Percentiles rank a stretch among this genome's conserved stretches.
phyloP scores from a whole-genome alignment of 1,284 basidiomycete species.

The Tylopilus sp. region DNA sequence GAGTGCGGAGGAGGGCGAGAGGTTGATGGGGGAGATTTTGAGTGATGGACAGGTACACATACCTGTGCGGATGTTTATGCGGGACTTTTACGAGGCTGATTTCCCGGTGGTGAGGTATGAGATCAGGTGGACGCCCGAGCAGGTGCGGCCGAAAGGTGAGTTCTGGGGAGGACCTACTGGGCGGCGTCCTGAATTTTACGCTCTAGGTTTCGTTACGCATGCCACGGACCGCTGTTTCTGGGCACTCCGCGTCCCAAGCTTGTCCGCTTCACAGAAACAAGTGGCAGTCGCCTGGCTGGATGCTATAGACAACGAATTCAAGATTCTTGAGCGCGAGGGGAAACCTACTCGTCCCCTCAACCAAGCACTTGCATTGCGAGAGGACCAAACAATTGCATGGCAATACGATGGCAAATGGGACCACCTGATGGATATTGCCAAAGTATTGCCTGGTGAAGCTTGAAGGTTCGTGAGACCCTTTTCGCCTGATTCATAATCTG shows the following conservation, averaged over 20 bases:
- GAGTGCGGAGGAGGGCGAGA: slow-evolving; percentile 53
- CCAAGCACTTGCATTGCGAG: slow-evolving; percentile 60
- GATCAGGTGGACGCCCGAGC: slow-evolving; percentile 76
- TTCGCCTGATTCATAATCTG: background rate
- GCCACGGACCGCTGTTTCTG: slow-evolving; percentile 68
- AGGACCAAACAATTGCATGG: slow-evolving; percentile 67
- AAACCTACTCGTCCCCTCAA: slow-evolving; percentile 45
- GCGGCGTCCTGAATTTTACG: slow-evolving; percentile 7
- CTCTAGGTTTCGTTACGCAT: slow-evolving; percentile 75
- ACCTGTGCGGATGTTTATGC: slow-evolving; percentile 70
- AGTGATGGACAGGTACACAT: slow-evolving; percentile 78
- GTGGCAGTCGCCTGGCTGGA: slow-evolving; percentile 48
- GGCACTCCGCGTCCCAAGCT: slow-evolving; percentile 49
- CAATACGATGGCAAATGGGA: slow-evolving; percentile 62
- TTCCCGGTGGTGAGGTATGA: slow-evolving; percentile 77
- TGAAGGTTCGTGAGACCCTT: slow-evolving; percentile 19
- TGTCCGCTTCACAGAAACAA: slow-evolving; percentile 26
- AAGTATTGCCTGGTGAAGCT: slow-evolving; percentile 44
- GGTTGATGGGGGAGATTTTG: slow-evolving; percentile 63
- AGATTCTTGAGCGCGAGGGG: slow-evolving; percentile 54
- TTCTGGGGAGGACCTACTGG: background rate
- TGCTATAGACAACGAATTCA: slow-evolving; percentile 54
- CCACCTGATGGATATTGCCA: slow-evolving; percentile 49
- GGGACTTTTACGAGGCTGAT: slow-evolving; percentile 63
- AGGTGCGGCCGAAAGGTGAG: slow-evolving; percentile 64